Base-by-base conservation (phyloP, 345 rosid species). In the Punica granatum region DNA sequence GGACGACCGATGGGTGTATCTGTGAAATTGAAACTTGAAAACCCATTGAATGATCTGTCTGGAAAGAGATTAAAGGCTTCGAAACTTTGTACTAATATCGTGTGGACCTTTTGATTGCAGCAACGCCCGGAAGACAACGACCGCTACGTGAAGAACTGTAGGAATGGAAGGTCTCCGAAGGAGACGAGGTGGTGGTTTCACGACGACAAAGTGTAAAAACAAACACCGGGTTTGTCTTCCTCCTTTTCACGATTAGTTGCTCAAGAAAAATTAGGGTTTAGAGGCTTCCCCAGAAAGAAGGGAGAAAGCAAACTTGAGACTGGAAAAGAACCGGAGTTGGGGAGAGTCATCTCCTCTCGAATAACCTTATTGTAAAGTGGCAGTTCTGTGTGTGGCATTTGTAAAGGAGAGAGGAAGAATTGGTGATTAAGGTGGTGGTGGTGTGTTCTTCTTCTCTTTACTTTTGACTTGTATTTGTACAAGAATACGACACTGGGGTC, bases 131-230 rank as follows among this genome's bases (percentile, higher is more conserved):
- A 86, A 72, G 98, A 91, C 81, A 94, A 91, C 10, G 98, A 91
- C 56, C 97, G 97, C n/a, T 94, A 91, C 67, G 96, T 91, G 72
- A 89, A 76, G 92, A 89, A 94, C 72, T 94, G 99, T 74, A 86
- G 90, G 77, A 94, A 91, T 34, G 99, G 99, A 6, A 81, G 92
- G 70, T 91, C 98, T 69, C 99, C 98, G 0, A 94, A 94, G 84
- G 98, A 91, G 91, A 94, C 99, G n/a, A 86, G 99, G 83, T 94
- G 99, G 99, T 94, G 96, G 97, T 94, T 94, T 82, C 97, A 94
- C 67, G 99, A 91, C 48, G 96, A 92, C 69, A 92, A 92, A 78
- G 97, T 91, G 44, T 94, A 84, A n/a, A n/a, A n/a, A 73, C 49
- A 21, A 49, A 13, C n/a, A 62, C 49, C 30, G 42, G 18, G 67